Conservation (phyloP, 2,329 filamentous ascomycete species). For the Xylariales sp. region DNA sequence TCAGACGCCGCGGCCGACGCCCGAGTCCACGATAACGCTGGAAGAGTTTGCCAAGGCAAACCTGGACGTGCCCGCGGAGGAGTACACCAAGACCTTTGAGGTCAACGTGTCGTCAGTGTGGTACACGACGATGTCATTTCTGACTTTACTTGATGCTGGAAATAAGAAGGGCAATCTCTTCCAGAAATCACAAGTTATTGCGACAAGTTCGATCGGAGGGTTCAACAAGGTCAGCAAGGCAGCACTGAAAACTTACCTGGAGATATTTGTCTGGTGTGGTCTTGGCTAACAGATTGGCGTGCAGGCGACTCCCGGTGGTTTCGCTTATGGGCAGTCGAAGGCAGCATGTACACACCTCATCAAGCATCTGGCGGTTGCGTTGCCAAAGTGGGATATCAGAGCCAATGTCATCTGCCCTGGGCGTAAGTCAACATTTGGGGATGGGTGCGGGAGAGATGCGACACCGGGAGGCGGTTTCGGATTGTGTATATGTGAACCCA, state of each 20-base stretch:
- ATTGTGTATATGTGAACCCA: no score
- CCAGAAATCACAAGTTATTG: constrained; percentile 57
- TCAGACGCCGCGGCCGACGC: constrained; percentile 33
- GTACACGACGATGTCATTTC: constrained; percentile 68
- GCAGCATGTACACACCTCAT: constrained; percentile 69
- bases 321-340: constrained; percentile 74
- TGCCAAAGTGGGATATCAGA: constrained; percentile 57
- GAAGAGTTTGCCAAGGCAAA: constrained; percentile 42
- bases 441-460: no score
- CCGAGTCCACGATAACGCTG: constrained; percentile 32
- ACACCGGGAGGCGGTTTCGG: no score
- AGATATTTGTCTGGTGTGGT: background rate
- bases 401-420: constrained; percentile 46
- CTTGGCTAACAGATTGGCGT: background rate
- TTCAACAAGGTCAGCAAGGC: constrained; percentile 60
- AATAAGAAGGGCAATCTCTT: constrained; percentile 57
- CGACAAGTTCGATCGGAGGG: constrained; percentile 70
- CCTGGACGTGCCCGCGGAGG: constrained; percentile 53
- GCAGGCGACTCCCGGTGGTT: constrained; percentile 56
- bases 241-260: background rate
- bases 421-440: constrained; percentile 39
- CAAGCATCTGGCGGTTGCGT: constrained; percentile 65
- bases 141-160: constrained; percentile 62
- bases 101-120: constrained; percentile 70
- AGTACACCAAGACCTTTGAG: constrained; percentile 64